Percentiles rank a stretch among this genome's conserved stretches.
These are phyloP conservation scores for Areca catechu DNA, from an alignment of 176 grass and related monocot genomes.

Conservation along the genomic window DNA sequence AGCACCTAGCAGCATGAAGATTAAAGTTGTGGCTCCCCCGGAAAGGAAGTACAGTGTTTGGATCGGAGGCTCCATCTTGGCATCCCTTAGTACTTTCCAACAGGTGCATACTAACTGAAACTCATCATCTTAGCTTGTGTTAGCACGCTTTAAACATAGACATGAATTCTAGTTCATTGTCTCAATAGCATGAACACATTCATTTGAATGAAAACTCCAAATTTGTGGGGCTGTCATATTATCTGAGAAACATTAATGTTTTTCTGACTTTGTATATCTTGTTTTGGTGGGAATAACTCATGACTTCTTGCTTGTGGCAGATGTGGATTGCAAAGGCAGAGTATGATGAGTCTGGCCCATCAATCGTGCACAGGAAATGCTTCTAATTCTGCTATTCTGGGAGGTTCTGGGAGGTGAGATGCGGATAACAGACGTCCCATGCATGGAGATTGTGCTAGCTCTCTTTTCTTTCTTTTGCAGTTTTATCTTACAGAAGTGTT, in stretches of 20 bases:
- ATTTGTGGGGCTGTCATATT: no score
- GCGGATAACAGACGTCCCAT: not conserved
- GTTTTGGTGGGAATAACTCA: not conserved
- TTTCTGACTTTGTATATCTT: not conserved
- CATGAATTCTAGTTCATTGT: not conserved
- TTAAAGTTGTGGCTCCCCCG: not conserved
- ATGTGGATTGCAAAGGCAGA: constrained; percentile 3
- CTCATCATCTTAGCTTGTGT: not conserved
- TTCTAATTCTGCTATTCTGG: not conserved
- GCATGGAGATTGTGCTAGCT: not conserved
- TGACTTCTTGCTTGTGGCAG: not conserved
- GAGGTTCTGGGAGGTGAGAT: not conserved
- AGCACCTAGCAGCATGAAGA: constrained; percentile 1
- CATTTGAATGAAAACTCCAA: no score
- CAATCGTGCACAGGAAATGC: constrained; percentile 4
- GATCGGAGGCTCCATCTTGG: not conserved
- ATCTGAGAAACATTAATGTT: not conserved
- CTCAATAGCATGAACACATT: no score
- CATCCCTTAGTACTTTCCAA: constrained; percentile 2
- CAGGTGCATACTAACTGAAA: not conserved
- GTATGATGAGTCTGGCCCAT: constrained; percentile 3
- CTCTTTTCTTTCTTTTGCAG: not conserved
- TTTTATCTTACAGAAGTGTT: no score
- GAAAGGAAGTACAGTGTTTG: no score
- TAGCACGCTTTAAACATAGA: not conserved